Evolutionary conservation across 495 filamentous ascomycete genomes (phyloP).

Genomic region (Penicillium dipodomyicola): DNA sequence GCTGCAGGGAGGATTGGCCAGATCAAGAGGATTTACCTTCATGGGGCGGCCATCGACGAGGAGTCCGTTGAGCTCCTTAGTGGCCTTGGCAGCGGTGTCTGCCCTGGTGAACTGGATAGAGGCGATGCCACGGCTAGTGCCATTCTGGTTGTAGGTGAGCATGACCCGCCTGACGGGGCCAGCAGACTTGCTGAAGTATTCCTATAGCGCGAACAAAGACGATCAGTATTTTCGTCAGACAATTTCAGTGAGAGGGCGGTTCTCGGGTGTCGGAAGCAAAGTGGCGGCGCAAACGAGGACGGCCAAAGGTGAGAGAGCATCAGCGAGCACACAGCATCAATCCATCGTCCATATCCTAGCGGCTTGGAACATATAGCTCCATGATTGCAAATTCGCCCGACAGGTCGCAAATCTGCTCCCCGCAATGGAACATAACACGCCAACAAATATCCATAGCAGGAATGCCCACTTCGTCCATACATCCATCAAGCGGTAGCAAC

Average conservation of each 20-base stretch:
- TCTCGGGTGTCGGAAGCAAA: slow-evolving; percentile 24
- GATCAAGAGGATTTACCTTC: slow-evolving; percentile 58
- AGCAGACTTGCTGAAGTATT: slow-evolving; percentile 87
- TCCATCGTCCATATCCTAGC: slow-evolving; percentile 10
- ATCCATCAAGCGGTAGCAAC: slow-evolving; percentile 13
- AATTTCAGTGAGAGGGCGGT: slow-evolving; percentile 23
- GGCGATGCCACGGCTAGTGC: slow-evolving; percentile 84
- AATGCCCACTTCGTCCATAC: slow-evolving; percentile 3
- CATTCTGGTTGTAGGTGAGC: slow-evolving; percentile 88
- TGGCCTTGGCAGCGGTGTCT: slow-evolving; percentile 77
- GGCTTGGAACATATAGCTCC: not conserved
- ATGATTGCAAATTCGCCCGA: not conserved
- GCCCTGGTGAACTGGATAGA: slow-evolving; percentile 74
- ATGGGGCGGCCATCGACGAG: slow-evolving; percentile 86
- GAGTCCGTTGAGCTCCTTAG: slow-evolving; percentile 77
- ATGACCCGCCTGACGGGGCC: slow-evolving; percentile 85
- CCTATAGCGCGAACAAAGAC: slow-evolving; percentile 60
- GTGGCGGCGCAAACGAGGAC: slow-evolving; percentile 30
- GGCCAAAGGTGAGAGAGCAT: slow-evolving; percentile 46
- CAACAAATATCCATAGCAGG: slow-evolving; percentile 7
- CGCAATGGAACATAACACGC: slow-evolving; percentile 7
- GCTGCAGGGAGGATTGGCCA: not conserved
- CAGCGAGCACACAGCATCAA: slow-evolving; percentile 69
- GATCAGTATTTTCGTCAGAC: slow-evolving; percentile 43
- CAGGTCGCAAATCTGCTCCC: not conserved